Conservation (phyloP, 2,329 filamentous ascomycete species). For the Thelonectria rubi region DNA sequence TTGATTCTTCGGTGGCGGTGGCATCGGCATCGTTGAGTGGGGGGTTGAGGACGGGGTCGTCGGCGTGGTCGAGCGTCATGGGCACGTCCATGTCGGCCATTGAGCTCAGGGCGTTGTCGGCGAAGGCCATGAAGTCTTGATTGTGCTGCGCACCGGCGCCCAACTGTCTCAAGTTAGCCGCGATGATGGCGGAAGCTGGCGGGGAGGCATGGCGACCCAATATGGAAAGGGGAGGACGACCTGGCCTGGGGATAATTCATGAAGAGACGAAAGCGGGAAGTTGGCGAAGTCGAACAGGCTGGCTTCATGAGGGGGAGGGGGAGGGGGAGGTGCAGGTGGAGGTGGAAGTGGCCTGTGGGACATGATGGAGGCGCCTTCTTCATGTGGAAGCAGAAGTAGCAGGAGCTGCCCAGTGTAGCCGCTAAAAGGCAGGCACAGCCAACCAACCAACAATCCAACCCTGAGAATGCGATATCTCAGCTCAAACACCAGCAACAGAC, state of each 20-base stretch:
- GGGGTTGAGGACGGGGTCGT: slow-evolving; percentile 39
- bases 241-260: slow-evolving; percentile 41
- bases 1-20: slow-evolving; percentile 42
- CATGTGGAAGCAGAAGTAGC: slow-evolving; percentile 36
- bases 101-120: slow-evolving; percentile 52
- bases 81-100: slow-evolving; percentile 54
- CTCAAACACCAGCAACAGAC: no score
- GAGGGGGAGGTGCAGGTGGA: slow-evolving; percentile 37
- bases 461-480: no score
- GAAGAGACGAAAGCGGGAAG: slow-evolving; percentile 42
- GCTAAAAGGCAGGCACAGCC: no score
- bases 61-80: slow-evolving; percentile 54
- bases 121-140: slow-evolving; percentile 54
- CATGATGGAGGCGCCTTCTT: slow-evolving; percentile 44
- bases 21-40: slow-evolving; percentile 35
- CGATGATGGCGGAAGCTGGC: slow-evolving; percentile 21
- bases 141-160: slow-evolving; percentile 43
- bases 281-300: slow-evolving; percentile 51
- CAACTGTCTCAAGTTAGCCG: slow-evolving; percentile 37
- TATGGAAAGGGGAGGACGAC: slow-evolving; percentile 32
- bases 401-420: slow-evolving; percentile 5
- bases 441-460: no score
- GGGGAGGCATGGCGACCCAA: slow-evolving; percentile 24
- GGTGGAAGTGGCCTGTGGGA: slow-evolving; percentile 49
- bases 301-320: slow-evolving; percentile 17